Evolutionary conservation across 179 eudicot genomes (phyloP), one percentile per base, ranked within the genome.

Genomic region (Carnegiea gigantea): DNA sequence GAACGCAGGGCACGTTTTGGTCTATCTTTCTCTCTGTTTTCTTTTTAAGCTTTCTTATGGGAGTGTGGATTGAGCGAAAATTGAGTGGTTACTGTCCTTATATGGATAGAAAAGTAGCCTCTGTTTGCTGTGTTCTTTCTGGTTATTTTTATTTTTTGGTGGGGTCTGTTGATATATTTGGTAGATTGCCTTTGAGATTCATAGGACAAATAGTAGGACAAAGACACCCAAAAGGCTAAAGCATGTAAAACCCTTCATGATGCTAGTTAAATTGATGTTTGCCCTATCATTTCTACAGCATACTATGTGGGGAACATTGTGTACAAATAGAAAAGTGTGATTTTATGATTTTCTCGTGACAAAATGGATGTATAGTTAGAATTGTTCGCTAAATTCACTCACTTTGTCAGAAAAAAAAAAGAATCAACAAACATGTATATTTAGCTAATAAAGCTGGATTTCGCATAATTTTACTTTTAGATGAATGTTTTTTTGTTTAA

Each of bases 131-230:
- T 57, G 5, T 53, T 65, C 36, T 11, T 65, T 26, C 76, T 12
- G 57, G 57, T 51, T 11, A 51, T 51, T 26, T 67, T 26, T 26
- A 17, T 26, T 67, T 36, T 67, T 28, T 60, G 26, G 38, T 10
- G 36, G 81, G 75, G 72, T 67, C 7, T 70, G 53, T 72, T 64
- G 44, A 81, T 80, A 83, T 85, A 83, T 83, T 81, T 85, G 81
- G 82, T 72, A 64, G 85, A 83, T 85, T 81, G 85, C 85, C 82
- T 87, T 83, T 54, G 71, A 84, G 89, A 87, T 85, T 85, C 88
- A 87, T 87, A 82, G 86, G 88, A 83, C 85, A 85, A 49, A 60
- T 65, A 80, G 78, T 85, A 85, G 84, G 84, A 79, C 77, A 81
- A 62, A 81, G 72, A 85, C 82, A 71, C 73, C 43, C 40, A 76